Percentiles rank a stretch among this genome's conserved stretches.
Conservation (phyloP, 805 yeast genomes). For the Metschnikowia hibisci region DNA sequence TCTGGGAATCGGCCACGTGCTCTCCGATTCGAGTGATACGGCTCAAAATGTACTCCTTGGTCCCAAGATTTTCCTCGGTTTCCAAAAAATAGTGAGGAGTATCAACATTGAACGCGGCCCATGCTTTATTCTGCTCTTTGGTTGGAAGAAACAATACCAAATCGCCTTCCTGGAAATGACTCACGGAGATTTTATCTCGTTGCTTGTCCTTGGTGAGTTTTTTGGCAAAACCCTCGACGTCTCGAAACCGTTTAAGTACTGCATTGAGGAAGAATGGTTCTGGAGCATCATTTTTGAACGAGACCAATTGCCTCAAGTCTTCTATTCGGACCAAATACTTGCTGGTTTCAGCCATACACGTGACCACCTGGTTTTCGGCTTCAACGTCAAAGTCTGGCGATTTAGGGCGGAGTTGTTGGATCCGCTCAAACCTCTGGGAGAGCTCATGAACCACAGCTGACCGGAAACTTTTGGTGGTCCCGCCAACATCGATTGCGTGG, state of each 20-base stretch:
- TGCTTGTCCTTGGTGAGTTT: slow-evolving; percentile 72
- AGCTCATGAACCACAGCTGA: slow-evolving; percentile 42
- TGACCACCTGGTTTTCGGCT: slow-evolving; percentile 6
- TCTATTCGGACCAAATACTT: slow-evolving; percentile 1
- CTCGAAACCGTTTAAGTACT: slow-evolving; percentile 72
- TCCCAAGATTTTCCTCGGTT: slow-evolving; percentile 18
- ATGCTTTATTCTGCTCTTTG: slow-evolving; percentile 47
- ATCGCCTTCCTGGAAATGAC: slow-evolving; percentile 67
- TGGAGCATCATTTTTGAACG: slow-evolving; percentile 15
- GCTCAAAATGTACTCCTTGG: slow-evolving; percentile 81
- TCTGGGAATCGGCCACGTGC: slow-evolving; percentile 35
- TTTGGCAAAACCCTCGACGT: slow-evolving; percentile 86
- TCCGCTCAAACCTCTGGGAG: slow-evolving; percentile 45
- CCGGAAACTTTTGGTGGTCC: slow-evolving; percentile 24
- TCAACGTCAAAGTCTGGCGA: slow-evolving; percentile 7
- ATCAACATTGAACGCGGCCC: slow-evolving; percentile 95
- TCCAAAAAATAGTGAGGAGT: slow-evolving; percentile 79
- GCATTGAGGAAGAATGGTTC: slow-evolving; percentile 36
- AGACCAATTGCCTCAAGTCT: slow-evolving; percentile 21
- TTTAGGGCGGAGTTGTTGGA: slow-evolving; percentile 13
- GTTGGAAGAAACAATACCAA: slow-evolving; percentile 85
- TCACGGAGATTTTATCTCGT: slow-evolving; percentile 54
- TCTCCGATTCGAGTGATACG: slow-evolving; percentile 57
- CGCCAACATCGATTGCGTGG: slow-evolving; percentile 10
- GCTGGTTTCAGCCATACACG: slow-evolving; percentile 3